Base-by-base conservation (phyloP, 1,284 basidiomycete species). In the Meripilus lineatus region DNA sequence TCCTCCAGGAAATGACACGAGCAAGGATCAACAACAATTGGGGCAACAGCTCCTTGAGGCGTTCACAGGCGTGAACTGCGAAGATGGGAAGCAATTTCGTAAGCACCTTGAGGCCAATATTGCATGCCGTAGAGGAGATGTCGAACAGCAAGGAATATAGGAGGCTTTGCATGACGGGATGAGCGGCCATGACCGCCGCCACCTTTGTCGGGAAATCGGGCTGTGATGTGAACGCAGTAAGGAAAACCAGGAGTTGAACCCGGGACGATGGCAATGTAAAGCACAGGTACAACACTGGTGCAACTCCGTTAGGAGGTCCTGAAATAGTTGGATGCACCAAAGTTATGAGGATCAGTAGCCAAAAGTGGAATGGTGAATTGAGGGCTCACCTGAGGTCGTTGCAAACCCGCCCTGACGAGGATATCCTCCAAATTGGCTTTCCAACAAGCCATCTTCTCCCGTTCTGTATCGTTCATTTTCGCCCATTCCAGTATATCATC, bases 391-490 rank as follows among this genome's bases (percentile, higher is more conserved):
- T 77, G 62, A 15, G 84, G 83, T 47, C 70, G 63, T 51, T 75
- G 69, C 43, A 77, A 58, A 34, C 81, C 85, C 58, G 77, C 81
- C 44, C 67, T 72, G 25, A 88, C 68, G 26, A 89, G 66, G 20
- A 85, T 72, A 50, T 85, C 81, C 58, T 89, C 84, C 45, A 90
- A 65, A 58, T 87, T 90, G 24, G 66, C 61, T 62, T 88, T 89
- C 87, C 87, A 90, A 28, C 73, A 67, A 18, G 71, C 67, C 52
- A 73, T 71, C 55, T 69, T 74, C 42, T 77, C 74, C 44, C 79
- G 71, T 52, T 86, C 75, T 17, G 72, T 70, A 50, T 74, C 68
- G 52, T 80, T 75, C 43, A 87, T 63, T 34, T 72, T 74, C 7
- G 80, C 78, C 77, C 81, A 84, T 54, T 89, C 87, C 21, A 89